These are phyloP conservation scores for Tolypocladium sp. DNA, from an alignment of 2,329 filamentous ascomycete species.

Conservation along the genomic window DNA sequence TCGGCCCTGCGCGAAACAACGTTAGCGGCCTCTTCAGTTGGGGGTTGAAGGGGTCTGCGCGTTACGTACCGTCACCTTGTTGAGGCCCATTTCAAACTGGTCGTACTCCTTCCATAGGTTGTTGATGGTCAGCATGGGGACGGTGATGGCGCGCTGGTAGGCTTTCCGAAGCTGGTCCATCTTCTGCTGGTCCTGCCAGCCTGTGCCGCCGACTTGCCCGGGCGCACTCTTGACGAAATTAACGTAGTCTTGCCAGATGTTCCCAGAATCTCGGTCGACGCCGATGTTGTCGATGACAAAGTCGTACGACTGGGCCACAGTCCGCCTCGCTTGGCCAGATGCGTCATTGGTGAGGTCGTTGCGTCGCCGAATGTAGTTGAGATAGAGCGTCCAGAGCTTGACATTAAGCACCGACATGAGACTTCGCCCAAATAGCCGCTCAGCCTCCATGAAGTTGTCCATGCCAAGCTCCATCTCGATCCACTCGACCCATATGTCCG, in stretches of 20 bases:
- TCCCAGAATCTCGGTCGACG: constrained; percentile 80
- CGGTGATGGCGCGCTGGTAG: constrained; percentile 80
- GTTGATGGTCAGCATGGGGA: constrained; percentile 78
- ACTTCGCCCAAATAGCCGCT: constrained; percentile 74
- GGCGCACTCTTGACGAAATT: constrained; percentile 86
- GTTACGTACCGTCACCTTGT: constrained; percentile 72
- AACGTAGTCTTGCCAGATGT: constrained; percentile 90
- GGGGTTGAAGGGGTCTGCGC: not conserved
- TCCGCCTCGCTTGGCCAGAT: constrained; percentile 65
- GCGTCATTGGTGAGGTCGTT: constrained; percentile 78
- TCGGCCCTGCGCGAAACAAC: constrained; percentile 52
- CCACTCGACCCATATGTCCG: constrained; percentile 84
- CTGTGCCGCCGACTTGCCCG: constrained; percentile 72
- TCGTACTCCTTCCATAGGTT: constrained; percentile 96
- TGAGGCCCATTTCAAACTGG: constrained; percentile 86
- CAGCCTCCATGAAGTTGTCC: constrained; percentile 72
- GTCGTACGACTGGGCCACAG: constrained; percentile 81
- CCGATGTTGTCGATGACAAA: constrained; percentile 86
- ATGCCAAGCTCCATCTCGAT: constrained; percentile 82
- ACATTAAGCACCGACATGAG: constrained; percentile 75
- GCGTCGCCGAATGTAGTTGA: constrained; percentile 87
- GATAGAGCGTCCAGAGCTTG: constrained; percentile 82
- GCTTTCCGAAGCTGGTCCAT: constrained; percentile 89
- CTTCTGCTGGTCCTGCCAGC: constrained; percentile 97
- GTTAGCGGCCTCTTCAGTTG: constrained; percentile 9